A percentile compares a stretch with the other conserved stretches of the same genome.
These are phyloP conservation scores for Didymella arachidicola DNA, from an alignment of 2,329 filamentous ascomycete species.

Conservation along the genomic window DNA sequence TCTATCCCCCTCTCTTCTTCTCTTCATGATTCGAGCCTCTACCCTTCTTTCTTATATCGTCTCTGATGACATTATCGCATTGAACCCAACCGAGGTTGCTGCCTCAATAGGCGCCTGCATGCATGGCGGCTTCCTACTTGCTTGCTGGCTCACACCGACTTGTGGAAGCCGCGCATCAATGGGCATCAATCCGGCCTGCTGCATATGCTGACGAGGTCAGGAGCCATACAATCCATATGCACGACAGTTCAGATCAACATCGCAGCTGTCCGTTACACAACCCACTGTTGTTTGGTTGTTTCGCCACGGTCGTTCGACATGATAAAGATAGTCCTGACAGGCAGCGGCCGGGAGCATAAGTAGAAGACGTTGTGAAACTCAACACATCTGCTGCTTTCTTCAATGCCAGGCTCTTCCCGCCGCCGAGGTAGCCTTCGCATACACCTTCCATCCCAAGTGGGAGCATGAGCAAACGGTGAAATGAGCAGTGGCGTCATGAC, in stretches of 20 bases:
- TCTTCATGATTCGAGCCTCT: background rate
- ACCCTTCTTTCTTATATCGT: background rate
- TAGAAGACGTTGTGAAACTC: background rate
- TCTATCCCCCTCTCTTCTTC: background rate
- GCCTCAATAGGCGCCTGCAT: background rate
- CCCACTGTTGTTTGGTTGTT: background rate
- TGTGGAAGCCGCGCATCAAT: background rate
- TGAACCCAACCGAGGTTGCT: no score
- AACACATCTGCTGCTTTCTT: background rate
- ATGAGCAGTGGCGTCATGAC: conserved; percentile 2
- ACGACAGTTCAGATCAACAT: background rate
- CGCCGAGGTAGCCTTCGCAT: no score
- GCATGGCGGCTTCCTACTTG: background rate
- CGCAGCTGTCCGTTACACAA: background rate
- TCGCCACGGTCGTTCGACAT: no score
- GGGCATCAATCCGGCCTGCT: background rate
- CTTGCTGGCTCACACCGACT: background rate
- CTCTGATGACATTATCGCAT: background rate
- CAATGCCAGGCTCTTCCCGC: background rate
- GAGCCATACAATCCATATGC: background rate
- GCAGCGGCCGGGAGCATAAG: no score
- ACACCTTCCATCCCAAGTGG: background rate
- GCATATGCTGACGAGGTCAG: background rate
- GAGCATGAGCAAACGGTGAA: conserved; percentile 3
- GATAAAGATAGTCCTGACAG: no score